Evolutionary conservation across 768 basidiomycete genomes (phyloP).

Genomic region (Pleurotus platypus): DNA sequence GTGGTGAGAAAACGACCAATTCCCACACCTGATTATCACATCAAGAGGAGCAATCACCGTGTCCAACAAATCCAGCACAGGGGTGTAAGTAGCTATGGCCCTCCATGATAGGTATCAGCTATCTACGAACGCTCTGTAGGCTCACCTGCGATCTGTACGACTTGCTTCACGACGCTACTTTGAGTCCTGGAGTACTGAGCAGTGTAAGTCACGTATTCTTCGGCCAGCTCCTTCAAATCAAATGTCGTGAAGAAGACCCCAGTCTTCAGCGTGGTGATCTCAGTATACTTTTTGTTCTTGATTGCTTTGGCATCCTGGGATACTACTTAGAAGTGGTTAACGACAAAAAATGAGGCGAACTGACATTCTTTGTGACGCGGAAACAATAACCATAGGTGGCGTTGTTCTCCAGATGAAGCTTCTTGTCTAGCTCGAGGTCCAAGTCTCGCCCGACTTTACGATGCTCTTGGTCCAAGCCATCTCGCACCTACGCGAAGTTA

Average conservation of each 20-base stretch:
- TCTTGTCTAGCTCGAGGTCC: slow-evolving; percentile 85
- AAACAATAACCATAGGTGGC: slow-evolving; percentile 90
- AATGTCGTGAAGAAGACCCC: slow-evolving; percentile 89
- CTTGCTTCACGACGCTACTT: slow-evolving; percentile 81
- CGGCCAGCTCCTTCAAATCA: slow-evolving; percentile 65
- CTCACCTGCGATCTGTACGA: slow-evolving; percentile 74
- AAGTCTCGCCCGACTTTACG: slow-evolving; percentile 63
- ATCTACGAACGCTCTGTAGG: neutral
- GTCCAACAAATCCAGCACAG: slow-evolving; percentile 83
- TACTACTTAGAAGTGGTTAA: neutral
- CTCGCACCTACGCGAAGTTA: slow-evolving; percentile 45
- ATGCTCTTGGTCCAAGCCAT: slow-evolving; percentile 84
- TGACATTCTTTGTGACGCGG: slow-evolving; percentile 84
- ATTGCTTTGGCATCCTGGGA: slow-evolving; percentile 78
- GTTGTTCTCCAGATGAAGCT: slow-evolving; percentile 92
- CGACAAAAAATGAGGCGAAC: slow-evolving; percentile 18
- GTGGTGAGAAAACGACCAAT: neutral
- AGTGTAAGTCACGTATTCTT: slow-evolving; percentile 65
- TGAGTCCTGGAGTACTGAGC: slow-evolving; percentile 75
- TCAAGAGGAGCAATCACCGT: slow-evolving; percentile 86
- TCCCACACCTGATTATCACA: slow-evolving; percentile 78
- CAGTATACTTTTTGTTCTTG: slow-evolving; percentile 67
- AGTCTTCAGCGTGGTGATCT: slow-evolving; percentile 80
- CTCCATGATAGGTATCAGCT: slow-evolving; percentile 35
- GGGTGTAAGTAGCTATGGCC: slow-evolving; percentile 81